Percentiles rank a stretch among this genome's conserved stretches.
These are phyloP conservation scores for Cryptosporidium ubiquitum DNA, from an alignment of 169 alveolate genomes.

Conservation along the genomic window DNA sequence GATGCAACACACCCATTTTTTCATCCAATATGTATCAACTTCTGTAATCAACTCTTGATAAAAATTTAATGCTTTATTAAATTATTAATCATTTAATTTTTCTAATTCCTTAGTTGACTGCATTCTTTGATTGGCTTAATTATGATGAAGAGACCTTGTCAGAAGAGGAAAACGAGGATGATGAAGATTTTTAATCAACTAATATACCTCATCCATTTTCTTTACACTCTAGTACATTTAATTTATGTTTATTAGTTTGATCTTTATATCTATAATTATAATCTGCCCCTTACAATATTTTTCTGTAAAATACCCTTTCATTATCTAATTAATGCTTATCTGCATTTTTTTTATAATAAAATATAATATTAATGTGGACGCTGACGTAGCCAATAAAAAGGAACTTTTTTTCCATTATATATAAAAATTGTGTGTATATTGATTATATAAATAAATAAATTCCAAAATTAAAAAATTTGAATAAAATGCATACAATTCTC, in stretches of 20 bases:
- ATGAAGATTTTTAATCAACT: conserved; percentile 14
- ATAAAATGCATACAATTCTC: background rate
- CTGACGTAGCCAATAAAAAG: conserved; percentile 13
- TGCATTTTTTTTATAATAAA: background rate
- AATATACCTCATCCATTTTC: background rate
- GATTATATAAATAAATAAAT: background rate
- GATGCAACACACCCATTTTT: background rate
- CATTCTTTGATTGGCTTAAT: conserved; percentile 70
- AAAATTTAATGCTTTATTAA: no score
- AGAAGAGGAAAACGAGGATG: conserved; percentile 47
- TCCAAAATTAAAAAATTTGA: background rate
- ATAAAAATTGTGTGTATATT: background rate
- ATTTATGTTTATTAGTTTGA: background rate
- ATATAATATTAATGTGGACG: conserved; percentile 48
- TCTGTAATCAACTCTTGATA: background rate
- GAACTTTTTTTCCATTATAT: background rate
- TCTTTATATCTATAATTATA: background rate
- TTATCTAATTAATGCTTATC: background rate
- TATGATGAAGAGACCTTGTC: conserved; percentile 5
- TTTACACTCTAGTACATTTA: background rate
- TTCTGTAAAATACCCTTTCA: background rate
- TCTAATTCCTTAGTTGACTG: conserved; percentile 16
- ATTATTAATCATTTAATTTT: no score
- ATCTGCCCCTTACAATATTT: background rate
- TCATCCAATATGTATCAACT: background rate